Evolutionary conservation across 768 basidiomycete genomes (phyloP).

Genomic region (Phaffia tasmanica): DNA sequence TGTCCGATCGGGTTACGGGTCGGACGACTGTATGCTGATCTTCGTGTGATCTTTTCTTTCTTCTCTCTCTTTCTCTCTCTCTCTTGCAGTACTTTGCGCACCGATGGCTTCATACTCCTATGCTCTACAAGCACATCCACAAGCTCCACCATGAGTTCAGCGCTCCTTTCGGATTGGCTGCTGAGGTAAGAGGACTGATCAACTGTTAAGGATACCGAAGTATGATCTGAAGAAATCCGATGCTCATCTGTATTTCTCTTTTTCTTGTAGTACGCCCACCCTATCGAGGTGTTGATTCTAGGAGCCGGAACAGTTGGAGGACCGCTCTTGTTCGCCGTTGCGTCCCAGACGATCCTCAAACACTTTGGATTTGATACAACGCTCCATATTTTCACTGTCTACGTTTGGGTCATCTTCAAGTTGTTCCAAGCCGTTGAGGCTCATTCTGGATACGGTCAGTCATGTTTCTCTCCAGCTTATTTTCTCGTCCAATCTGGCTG

Average conservation of each 20-base stretch:
- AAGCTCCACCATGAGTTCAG: constrained; percentile 96
- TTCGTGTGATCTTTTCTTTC: neutral
- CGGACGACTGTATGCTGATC: neutral
- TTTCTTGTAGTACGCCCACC: constrained; percentile 89
- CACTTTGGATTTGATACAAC: constrained; percentile 57
- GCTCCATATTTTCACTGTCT: constrained; percentile 80
- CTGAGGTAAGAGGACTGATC: no score
- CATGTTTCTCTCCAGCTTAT: neutral
- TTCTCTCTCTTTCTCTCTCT: neutral
- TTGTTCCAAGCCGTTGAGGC: constrained; percentile 96
- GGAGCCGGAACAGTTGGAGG: constrained; percentile 82
- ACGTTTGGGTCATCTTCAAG: constrained; percentile 77
- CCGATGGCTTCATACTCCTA: constrained; percentile 68
- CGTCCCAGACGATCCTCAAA: constrained; percentile 33
- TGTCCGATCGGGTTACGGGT: neutral
- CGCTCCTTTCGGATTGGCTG: constrained; percentile 82
- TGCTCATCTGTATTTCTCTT: constrained; percentile 32
- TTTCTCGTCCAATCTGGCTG: neutral
- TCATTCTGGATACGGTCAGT: constrained; percentile 75
- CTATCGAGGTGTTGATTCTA: constrained; percentile 87
- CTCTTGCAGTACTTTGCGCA: constrained; percentile 50
- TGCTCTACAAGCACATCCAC: constrained; percentile 58
- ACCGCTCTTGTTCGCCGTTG: constrained; percentile 53
- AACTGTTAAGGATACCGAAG: neutral
- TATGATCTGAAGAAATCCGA: constrained; percentile 13